Evolutionary conservation across 2,329 filamentous ascomycete genomes (phyloP).

Genomic region (Fusarium hostae): DNA sequence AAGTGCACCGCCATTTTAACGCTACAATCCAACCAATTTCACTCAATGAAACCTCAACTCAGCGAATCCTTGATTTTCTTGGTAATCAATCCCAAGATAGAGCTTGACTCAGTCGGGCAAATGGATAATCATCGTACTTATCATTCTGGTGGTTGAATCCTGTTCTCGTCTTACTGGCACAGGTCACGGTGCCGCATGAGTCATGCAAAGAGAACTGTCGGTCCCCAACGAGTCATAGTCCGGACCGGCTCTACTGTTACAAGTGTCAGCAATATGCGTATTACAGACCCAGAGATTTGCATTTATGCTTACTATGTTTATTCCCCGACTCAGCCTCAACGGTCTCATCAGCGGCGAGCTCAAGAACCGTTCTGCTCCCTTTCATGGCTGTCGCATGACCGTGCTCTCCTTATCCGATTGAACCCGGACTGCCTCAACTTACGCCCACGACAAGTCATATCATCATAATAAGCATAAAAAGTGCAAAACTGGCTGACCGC

Average conservation of each 20-base stretch:
- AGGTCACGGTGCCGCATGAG: neutral
- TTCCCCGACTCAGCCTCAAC: neutral
- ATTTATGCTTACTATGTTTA: neutral
- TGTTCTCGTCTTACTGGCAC: too few relatives aligned
- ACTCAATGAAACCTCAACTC: fast-evolving
- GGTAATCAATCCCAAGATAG: too few relatives aligned
- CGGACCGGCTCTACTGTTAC: neutral
- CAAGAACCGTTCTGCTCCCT: neutral
- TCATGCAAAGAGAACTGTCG: neutral
- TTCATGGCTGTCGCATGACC: neutral
- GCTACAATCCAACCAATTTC: fast-evolving
- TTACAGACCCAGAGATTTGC: neutral
- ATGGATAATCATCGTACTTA: neutral
- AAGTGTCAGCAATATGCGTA: neutral
- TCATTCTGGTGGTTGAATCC: too few relatives aligned
- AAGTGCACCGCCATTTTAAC: neutral
- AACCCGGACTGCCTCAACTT: neutral
- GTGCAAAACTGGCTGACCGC: neutral
- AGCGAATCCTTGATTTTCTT: too few relatives aligned
- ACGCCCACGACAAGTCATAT: neutral
- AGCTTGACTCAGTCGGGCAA: neutral
- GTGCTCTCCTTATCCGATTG: neutral
- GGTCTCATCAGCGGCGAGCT: neutral
- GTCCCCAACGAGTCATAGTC: neutral
- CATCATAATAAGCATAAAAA: neutral